These are phyloP conservation scores for Elsinoe arachidis DNA, from an alignment of 2,329 filamentous ascomycete species.

Conservation along the genomic window DNA sequence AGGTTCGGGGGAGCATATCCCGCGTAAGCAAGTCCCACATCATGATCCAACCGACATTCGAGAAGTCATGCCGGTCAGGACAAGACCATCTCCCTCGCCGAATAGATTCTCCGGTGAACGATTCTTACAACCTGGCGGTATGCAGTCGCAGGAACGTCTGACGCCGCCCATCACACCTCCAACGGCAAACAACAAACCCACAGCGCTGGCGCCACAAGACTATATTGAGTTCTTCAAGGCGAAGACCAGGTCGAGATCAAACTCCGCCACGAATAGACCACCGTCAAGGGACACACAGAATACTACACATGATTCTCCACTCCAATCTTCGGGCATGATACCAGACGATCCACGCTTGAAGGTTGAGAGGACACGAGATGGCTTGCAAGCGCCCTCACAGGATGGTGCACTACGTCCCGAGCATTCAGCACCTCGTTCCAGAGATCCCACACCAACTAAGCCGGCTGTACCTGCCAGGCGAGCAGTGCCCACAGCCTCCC, in stretches of 20 bases:
- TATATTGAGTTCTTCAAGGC: slow-evolving; percentile 12
- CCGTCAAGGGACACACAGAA: slow-evolving; percentile 1
- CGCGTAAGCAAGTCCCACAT: background rate
- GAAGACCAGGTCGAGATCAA: slow-evolving; percentile 9
- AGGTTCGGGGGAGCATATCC: background rate
- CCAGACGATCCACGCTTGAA: background rate
- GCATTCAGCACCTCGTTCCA: background rate
- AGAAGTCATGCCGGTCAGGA: background rate
- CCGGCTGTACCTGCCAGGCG: background rate
- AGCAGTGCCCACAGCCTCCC: background rate
- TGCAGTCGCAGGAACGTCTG: background rate
- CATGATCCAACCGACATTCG: background rate
- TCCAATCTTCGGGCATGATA: background rate
- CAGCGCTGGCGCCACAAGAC: slow-evolving; percentile 6
- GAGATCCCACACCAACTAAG: background rate
- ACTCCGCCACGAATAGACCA: background rate
- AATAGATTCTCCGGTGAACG: slow-evolving; percentile 3
- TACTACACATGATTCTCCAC: slow-evolving; percentile 2
- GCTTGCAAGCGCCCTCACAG: background rate
- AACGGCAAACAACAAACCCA: background rate
- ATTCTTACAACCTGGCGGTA: slow-evolving; percentile 8
- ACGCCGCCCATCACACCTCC: slow-evolving; percentile 8
- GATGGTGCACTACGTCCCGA: background rate
- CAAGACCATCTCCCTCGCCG: background rate
- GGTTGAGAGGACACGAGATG: background rate